Base-by-base conservation (phyloP, 768 basidiomycete genomes). In the Gloeophyllum trabeum region DNA sequence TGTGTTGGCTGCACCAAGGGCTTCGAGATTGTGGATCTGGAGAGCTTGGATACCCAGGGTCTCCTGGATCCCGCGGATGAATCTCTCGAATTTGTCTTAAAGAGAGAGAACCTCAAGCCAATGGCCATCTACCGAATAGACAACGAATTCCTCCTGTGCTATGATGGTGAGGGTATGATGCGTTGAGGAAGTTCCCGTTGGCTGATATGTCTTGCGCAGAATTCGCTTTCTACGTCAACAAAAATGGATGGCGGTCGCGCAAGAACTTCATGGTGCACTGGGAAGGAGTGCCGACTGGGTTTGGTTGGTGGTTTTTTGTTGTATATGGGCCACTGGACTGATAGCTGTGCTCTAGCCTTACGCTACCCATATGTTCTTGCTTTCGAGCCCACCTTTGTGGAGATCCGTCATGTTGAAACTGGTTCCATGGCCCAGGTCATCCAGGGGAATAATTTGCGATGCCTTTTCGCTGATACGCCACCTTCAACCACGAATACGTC, bases 151-250 rank as follows among this genome's bases (percentile, higher is more conserved):
- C 62, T 99, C 40, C 65, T 99, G 25, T 99, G 96, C 58, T 99
- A 98, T 62, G 96, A 98, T 59, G 92, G 94, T 93, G 46, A 55
- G 76, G 66, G 12, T 28, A 21, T 12, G 4, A 12, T 3, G 23
- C 23, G 22, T 26, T 43, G 35, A 6, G 7, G 12, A 13, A 30
- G 12, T 20, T 32, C 40, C 38, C 16, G 24, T 21, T 24, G 13
- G 36, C 40, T 25, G 23, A 21, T 42, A 35, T 35, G 16, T 2
- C 42, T 21, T 19, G 1, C 28, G 25, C 51, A 96, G 96, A 98
- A 63, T 99, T 97, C 58, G 96, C 96, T 0, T 98, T 99, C 58
- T 98, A 97, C 60, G 92, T 99, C 49, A 94, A 98, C 62, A 90
- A 88, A 67, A 93, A 81, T 47, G 96, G 96, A 2, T 85, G 90